These are phyloP conservation scores for Francoa sonchifolia DNA, from an alignment of 441 rosid genomes.

Conservation along the genomic window DNA sequence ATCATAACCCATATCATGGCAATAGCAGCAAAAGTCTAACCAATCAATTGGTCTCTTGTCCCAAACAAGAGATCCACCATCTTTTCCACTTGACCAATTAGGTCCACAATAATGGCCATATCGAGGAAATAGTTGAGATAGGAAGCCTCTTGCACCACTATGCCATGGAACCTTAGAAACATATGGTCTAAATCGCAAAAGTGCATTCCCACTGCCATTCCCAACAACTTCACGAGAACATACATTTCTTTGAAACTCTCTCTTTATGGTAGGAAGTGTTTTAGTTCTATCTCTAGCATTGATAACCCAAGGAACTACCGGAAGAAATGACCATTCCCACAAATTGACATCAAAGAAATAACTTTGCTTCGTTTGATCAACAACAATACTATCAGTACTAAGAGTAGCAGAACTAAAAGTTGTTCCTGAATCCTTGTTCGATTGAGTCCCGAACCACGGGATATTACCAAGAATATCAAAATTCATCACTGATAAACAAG, in stretches of 20 bases:
- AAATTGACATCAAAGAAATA: constrained; percentile 26
- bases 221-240: constrained; percentile 17
- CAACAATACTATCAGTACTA: constrained; percentile 16
- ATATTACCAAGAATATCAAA: constrained; percentile 23
- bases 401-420: constrained; percentile 23
- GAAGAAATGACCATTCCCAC: constrained; percentile 49
- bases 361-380: constrained; percentile 28
- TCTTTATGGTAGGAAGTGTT: constrained; percentile 44
- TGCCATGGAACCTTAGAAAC: constrained; percentile 96
- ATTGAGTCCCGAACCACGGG: constrained; percentile 25
- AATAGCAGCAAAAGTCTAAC: constrained; percentile 93
- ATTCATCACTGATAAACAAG: constrained; percentile 23
- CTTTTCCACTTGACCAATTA: constrained; percentile 95
- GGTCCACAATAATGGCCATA: constrained; percentile 97
- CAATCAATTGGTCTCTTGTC: constrained; percentile 91
- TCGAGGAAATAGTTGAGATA: constrained; percentile 86
- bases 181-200: constrained; percentile 74
- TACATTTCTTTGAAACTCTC: constrained; percentile 41
- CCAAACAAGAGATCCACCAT: constrained; percentile 74
- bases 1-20: constrained; percentile 94
- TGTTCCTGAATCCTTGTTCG: constrained; percentile 26
- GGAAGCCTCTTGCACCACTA: constrained; percentile 72
- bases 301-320: constrained; percentile 39
- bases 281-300: constrained; percentile 16
- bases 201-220: constrained; percentile 12